Base-by-base conservation (phyloP, 805 yeast genomes). In the Spencermartinsiella europaea region DNA sequence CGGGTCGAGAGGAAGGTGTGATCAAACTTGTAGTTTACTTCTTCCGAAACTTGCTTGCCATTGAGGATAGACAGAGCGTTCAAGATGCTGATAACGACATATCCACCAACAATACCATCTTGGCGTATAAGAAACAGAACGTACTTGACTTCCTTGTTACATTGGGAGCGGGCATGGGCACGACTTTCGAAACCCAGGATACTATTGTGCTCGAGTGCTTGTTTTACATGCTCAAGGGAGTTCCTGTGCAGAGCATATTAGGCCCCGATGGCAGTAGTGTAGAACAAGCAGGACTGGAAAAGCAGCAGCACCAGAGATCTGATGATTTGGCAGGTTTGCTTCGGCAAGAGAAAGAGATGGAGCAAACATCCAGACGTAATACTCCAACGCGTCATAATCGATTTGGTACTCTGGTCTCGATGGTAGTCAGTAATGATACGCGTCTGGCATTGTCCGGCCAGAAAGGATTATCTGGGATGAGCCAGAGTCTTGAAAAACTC, bases 361-460 rank as follows among this genome's bases (percentile, higher is more conserved):
- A 76, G 48, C 69, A 67, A 35, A 59, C 63, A 28, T 72, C 79
- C 41, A 69, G 71, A 22, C 75, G 74, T 62, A 66, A 71, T 44
- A 69, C 80, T 1, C 75, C 85, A 1, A 73, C 87, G 0, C 74
- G 99, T 40, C 99, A 91, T 61, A 90, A 93, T 2, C 74, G 95
- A 44, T 91, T 91, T 68, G 99, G 99, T 0, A 81, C 97, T 0
- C 68, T 90, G 51, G 64, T 89, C 8, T 81, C 95, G 1, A 71
- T 91, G 25, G 80, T 82, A 49, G 77, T 83, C 16, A 73, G 75
- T 20, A 80, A 81, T 44, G 71, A 79, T 22, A 72, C 69, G 2
- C 70, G 85, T 22, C 64, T 85, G 16, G 77, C 86, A 4, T 75
- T 88, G 1, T 75, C 93, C 2, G 93, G 95, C 1, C 90, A 85